These are phyloP conservation scores for Candida orba DNA, from an alignment of 805 yeast genomes.

Conservation along the genomic window DNA sequence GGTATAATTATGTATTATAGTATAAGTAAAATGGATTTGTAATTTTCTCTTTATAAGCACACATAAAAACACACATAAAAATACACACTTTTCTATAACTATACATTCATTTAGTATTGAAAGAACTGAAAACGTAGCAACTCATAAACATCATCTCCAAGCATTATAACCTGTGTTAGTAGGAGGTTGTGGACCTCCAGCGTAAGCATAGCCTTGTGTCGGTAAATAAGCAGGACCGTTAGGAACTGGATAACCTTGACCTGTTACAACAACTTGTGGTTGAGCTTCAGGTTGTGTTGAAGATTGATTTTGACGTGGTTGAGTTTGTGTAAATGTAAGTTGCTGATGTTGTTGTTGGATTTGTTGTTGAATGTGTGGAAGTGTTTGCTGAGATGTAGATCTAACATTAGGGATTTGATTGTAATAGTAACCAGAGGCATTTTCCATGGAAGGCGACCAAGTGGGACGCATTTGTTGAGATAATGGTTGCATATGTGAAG, in stretches of 20 bases:
- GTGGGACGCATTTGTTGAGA: conserved; percentile 1
- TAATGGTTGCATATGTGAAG: not conserved
- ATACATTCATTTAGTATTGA: not conserved
- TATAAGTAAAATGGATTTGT: too few species aligned
- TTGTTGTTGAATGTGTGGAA: not conserved
- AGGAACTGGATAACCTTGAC: conserved; percentile 2
- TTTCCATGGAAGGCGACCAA: not conserved
- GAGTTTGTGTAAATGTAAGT: conserved; percentile 1
- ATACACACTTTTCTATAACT: too few species aligned
- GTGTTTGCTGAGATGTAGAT: not conserved
- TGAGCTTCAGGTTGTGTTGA: conserved; percentile 2
- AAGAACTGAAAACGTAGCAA: not conserved
- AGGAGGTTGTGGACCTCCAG: conserved; percentile 7
- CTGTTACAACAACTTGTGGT: conserved; percentile 1
- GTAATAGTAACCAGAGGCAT: not conserved
- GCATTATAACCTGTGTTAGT: conserved; percentile 29
- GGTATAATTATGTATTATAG: too few species aligned
- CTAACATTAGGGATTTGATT: conserved; percentile 1
- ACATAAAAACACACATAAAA: too few species aligned
- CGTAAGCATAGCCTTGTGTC: conserved; percentile 31
- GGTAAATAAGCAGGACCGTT: conserved; percentile 14
- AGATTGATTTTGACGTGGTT: not conserved
- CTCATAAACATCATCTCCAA: conserved; percentile 7
- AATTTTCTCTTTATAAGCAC: too few species aligned
- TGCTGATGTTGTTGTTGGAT: too few species aligned